phyloP scores from a whole-genome alignment of 106 monocot species.

The Dactylorhiza incarnata region DNA sequence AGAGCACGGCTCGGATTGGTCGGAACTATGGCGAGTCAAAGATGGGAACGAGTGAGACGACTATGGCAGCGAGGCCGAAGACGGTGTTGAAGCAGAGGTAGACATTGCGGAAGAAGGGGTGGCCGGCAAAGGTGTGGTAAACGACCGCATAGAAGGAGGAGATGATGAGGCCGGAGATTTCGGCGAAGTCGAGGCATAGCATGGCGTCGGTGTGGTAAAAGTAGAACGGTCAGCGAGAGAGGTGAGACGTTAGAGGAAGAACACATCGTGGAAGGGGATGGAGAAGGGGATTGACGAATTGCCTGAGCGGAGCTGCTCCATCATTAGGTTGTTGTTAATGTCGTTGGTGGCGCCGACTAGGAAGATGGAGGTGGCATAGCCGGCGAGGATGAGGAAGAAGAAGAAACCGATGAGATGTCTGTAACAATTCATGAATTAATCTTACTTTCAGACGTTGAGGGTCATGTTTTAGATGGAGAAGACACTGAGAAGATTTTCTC shows the following conservation, averaged over 20 bases:
- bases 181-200: slow-evolving; percentile 62
- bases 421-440: not conserved
- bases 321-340: not conserved
- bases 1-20: slow-evolving; percentile 14
- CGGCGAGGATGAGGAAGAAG: slow-evolving; percentile 12
- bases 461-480: slow-evolving; percentile 57
- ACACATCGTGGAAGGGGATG: not conserved
- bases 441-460: slow-evolving; percentile 47
- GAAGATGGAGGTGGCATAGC: slow-evolving; percentile 3
- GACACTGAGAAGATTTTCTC: slow-evolving; percentile 39
- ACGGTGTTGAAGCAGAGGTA: slow-evolving; percentile 42
- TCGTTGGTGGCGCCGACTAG: not conserved
- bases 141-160: slow-evolving; percentile 53
- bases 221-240: slow-evolving; percentile 48
- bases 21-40: slow-evolving; percentile 25
- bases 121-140: slow-evolving; percentile 53
- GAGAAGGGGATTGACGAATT: not conserved
- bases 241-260: not conserved
- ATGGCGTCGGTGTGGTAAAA: slow-evolving; percentile 43
- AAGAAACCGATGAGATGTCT: slow-evolving; percentile 24
- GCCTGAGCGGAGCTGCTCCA: not conserved
- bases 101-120: slow-evolving; percentile 37
- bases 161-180: slow-evolving; percentile 47
- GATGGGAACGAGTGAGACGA: slow-evolving; percentile 21
- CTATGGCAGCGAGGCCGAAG: slow-evolving; percentile 24